These are phyloP conservation scores for Ottelia alismoides DNA, from an alignment of 106 monocot species.

Conservation along the genomic window DNA sequence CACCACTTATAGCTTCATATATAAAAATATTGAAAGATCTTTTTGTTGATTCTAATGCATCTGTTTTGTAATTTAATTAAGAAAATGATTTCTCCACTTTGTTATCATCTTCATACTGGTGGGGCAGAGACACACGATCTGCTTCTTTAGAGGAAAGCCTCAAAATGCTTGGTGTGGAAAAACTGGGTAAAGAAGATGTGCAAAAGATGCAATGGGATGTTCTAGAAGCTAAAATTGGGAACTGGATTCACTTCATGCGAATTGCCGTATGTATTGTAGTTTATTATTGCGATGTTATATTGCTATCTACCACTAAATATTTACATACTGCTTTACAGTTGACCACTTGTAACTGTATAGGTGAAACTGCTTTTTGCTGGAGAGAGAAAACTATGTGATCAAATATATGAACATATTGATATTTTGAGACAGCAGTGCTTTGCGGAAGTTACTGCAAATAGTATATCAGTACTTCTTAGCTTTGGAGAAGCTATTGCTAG, in stretches of 20 bases:
- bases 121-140: slow-evolving; percentile 53
- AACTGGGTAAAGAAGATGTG: slow-evolving; percentile 75
- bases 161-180: slow-evolving; percentile 57
- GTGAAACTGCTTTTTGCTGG: slow-evolving; percentile 80
- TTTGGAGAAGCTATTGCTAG: too few species aligned
- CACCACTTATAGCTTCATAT: too few species aligned
- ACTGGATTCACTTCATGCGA: too few species aligned
- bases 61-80: too few species aligned
- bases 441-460: slow-evolving; percentile 56
- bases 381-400: slow-evolving; percentile 72
- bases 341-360: slow-evolving; percentile 28
- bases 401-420: slow-evolving; percentile 57
- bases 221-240: too few species aligned
- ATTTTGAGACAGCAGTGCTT: too few species aligned
- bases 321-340: slow-evolving; percentile 3
- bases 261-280: too few species aligned
- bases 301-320: not conserved
- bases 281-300: slow-evolving; percentile 48
- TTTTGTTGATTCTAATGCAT: too few species aligned
- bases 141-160: slow-evolving; percentile 56
- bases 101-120: too few species aligned
- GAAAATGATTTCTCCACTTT: too few species aligned
- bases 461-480: slow-evolving; percentile 55
- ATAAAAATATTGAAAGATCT: too few species aligned
- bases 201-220: too few species aligned